phyloP scores from a whole-genome alignment of 2,329 filamentous ascomycete genomes.

The Pseudocercospora vitis region DNA sequence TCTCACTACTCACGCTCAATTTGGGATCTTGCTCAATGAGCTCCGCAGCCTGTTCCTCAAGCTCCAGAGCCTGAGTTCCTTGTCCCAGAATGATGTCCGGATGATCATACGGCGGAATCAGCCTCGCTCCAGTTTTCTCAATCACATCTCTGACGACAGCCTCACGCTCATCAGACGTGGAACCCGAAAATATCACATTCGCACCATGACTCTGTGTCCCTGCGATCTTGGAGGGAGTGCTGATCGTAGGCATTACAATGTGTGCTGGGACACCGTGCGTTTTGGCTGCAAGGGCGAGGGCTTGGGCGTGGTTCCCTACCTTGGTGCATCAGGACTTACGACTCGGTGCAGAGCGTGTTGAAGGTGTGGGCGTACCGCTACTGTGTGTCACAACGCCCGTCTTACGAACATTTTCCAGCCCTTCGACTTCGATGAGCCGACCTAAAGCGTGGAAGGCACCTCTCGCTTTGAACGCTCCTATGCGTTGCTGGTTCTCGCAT shows the following conservation, averaged over 20 bases:
- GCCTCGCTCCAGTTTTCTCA: constrained; percentile 67
- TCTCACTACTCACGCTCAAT: constrained; percentile 27
- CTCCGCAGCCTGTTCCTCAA: constrained; percentile 69
- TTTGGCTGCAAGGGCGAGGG: constrained; percentile 78
- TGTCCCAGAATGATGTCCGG: constrained; percentile 89
- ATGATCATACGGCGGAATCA: constrained; percentile 91
- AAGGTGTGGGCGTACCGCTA: constrained; percentile 60
- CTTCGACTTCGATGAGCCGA: constrained; percentile 63
- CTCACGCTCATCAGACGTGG: constrained; percentile 77
- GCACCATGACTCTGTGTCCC: constrained; percentile 78
- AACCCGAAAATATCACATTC: constrained; percentile 76
- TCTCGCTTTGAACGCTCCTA: constrained; percentile 89
- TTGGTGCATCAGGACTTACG: background rate
- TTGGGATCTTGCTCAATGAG: constrained; percentile 47
- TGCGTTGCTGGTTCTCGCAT: constrained; percentile 87
- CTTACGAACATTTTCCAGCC: constrained; percentile 56
- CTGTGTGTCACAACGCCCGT: constrained; percentile 87
- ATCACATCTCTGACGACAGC: constrained; percentile 70
- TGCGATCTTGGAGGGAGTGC: constrained; percentile 80
- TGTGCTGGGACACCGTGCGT: constrained; percentile 73
- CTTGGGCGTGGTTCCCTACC: constrained; percentile 89
- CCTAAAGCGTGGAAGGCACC: constrained; percentile 86
- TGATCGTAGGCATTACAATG: constrained; percentile 91
- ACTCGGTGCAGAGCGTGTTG: background rate
- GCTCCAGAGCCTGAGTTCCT: constrained; percentile 82